These are phyloP conservation scores for Westerdykella aurantiaca DNA, from an alignment of 2,329 filamentous ascomycete species.

Conservation along the genomic window DNA sequence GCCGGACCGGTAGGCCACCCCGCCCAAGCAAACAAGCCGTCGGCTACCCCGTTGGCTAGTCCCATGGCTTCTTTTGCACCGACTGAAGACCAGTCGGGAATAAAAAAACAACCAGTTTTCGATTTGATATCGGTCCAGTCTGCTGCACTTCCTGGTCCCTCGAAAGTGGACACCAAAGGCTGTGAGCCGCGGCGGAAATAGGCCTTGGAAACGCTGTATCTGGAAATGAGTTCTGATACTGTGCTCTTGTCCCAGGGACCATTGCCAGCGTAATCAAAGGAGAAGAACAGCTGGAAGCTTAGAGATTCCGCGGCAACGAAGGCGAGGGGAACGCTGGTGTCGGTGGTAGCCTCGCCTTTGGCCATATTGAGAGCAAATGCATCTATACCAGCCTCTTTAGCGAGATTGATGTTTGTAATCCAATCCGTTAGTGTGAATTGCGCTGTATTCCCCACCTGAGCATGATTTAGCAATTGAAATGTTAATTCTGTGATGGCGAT, in stretches of 20 bases:
- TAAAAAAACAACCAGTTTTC: too few species aligned
- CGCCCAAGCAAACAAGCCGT: too few species aligned
- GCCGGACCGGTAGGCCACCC: too few species aligned
- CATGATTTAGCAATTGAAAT: background rate
- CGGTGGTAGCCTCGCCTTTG: too few species aligned
- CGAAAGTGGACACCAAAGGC: slow-evolving; percentile 25
- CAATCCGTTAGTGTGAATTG: slow-evolving; percentile 29
- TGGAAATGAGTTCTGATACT: background rate
- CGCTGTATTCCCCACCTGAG: slow-evolving; percentile 1
- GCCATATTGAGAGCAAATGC: slow-evolving; percentile 31
- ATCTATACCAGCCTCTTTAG: slow-evolving; percentile 29
- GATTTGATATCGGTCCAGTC: slow-evolving; percentile 16
- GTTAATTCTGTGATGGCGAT: background rate
- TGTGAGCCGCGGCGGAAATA: slow-evolving; percentile 15
- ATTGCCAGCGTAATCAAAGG: slow-evolving; percentile 1
- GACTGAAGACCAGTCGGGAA: too few species aligned
- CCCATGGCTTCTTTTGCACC: too few species aligned
- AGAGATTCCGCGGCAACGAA: slow-evolving; percentile 20
- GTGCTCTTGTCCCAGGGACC: background rate
- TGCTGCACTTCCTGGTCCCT: slow-evolving; percentile 13
- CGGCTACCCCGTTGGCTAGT: too few species aligned
- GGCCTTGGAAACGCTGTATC: background rate
- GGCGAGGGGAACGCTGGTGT: slow-evolving; percentile 19
- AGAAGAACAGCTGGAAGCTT: slow-evolving; percentile 3
- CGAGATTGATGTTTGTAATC: slow-evolving; percentile 20